Evolutionary conservation across 192 early-diverging fungal species (phyloP), one percentile per base, ranked within the genome.

Genomic region (Podila minutissima): DNA sequence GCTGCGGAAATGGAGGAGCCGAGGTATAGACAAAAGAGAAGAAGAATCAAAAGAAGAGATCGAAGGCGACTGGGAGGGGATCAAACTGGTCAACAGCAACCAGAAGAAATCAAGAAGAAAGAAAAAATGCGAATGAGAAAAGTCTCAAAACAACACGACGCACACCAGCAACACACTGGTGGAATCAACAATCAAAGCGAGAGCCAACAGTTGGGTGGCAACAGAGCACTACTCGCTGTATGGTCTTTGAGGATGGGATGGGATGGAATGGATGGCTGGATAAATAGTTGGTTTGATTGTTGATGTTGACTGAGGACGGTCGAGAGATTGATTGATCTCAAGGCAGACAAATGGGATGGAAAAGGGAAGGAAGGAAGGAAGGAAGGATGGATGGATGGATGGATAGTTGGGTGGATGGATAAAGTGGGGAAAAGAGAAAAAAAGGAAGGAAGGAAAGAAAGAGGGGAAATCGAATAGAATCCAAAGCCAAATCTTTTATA

Each of bases 31-130:
- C 22, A 17, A 50, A 32, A 48, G 59, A 57, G 28, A 22, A 57
- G 28, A 22, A 32, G 48, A 53, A 62, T 29, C 13, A 24, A 58
- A 60, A 66, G 12, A 33, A 48, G 26, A 32, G 62, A 67, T 20
- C 49, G 67, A 28, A 57, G 72, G 41, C 67, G 70, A 70, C 31
- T 69, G n/a, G 32, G 31, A 71, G 19, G 50, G 26, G 62, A 53
- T 62, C 53, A 55, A 55, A 55, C 66, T 64, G 69, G 75, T 79
- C 75, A 79, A 79, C 75, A 79, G 71, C 70, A 68, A 79, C 75
- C 75, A 72, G 70, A 79, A 64, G 66, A 79, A 50, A 53, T 62
- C 69, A 64, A 66, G 63, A 62, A 58, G 46, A 64, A 66, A 41
- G 58, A 59, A 50, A 50, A 66, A 60, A 38, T 19, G 62, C 29